These are phyloP conservation scores for Canavalia gladiata DNA, from an alignment of 306 rosid species.

Conservation along the genomic window DNA sequence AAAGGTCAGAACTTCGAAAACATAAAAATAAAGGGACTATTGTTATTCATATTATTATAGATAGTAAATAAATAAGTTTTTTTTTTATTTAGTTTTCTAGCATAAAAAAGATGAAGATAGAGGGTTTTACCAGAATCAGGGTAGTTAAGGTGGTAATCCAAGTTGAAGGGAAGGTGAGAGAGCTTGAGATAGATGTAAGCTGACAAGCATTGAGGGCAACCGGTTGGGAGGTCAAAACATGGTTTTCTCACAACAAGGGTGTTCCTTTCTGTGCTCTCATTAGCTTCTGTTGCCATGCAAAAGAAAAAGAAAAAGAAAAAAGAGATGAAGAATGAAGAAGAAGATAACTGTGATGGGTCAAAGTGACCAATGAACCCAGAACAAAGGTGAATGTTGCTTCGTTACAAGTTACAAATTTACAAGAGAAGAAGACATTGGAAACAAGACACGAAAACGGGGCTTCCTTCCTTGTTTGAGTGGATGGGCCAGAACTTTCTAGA, in stretches of 20 bases:
- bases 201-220: slow-evolving; percentile 77
- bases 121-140: slow-evolving; percentile 81
- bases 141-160: slow-evolving; percentile 73
- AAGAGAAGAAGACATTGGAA: background rate
- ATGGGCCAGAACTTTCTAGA: background rate
- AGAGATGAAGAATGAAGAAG: background rate
- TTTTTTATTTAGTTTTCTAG: background rate
- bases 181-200: slow-evolving; percentile 72
- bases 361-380: background rate
- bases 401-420: background rate
- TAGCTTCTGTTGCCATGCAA: slow-evolving; percentile 43
- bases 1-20: slow-evolving; percentile 39
- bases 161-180: slow-evolving; percentile 64
- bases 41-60: background rate
- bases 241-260: slow-evolving; percentile 77
- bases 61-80: background rate
- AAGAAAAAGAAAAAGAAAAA: slow-evolving; percentile 35
- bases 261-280: slow-evolving; percentile 50
- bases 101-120: slow-evolving; percentile 15
- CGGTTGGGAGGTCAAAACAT: slow-evolving; percentile 80
- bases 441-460: background rate
- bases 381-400: background rate
- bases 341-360: background rate
- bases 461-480: no score
- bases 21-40: slow-evolving; percentile 19